Evolutionary conservation across 306 rosid genomes (phyloP).

Genomic region (Pachyrhizus erosus): DNA sequence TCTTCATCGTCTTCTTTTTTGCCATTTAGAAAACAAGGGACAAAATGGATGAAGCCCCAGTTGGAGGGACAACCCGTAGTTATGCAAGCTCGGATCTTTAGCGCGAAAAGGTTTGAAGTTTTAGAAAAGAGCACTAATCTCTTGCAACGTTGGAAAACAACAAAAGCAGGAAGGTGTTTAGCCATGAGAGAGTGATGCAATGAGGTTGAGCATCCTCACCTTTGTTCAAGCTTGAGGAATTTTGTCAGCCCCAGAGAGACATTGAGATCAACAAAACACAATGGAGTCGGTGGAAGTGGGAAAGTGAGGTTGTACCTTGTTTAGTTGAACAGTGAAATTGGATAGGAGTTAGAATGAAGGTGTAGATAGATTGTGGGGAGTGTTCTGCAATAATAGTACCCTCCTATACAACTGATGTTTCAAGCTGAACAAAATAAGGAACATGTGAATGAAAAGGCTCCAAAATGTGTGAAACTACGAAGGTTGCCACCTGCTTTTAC

Average conservation of each 20-base stretch:
- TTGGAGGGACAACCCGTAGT: constrained; percentile 21
- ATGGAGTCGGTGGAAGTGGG: neutral
- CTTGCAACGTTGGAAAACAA: constrained; percentile 30
- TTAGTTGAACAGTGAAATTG: constrained; percentile 28
- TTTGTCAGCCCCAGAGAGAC: constrained; percentile 41
- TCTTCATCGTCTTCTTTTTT: neutral
- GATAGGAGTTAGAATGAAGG: constrained; percentile 23
- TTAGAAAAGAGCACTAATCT: constrained; percentile 1
- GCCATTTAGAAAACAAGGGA: neutral
- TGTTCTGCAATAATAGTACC: constrained; percentile 40
- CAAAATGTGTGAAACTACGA: constrained; percentile 28
- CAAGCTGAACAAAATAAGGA: neutral
- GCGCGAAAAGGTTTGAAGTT: neutral
- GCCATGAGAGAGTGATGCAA: constrained; percentile 26
- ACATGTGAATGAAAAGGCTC: neutral
- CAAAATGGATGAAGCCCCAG: constrained; percentile 32
- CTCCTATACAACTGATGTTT: neutral
- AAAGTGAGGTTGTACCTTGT: constrained; percentile 19
- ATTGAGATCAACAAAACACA: constrained; percentile 19
- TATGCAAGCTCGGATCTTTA: constrained; percentile 36
- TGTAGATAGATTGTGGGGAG: constrained; percentile 18
- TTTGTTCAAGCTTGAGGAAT: constrained; percentile 25
- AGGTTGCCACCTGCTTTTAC: neutral
- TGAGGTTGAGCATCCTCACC: constrained; percentile 29
- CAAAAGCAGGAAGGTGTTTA: constrained; percentile 4